Percentiles rank a stretch among this genome's conserved stretches.
phyloP scores from a whole-genome alignment of 1,284 basidiomycete genomes.

The Irpex sp. region DNA sequence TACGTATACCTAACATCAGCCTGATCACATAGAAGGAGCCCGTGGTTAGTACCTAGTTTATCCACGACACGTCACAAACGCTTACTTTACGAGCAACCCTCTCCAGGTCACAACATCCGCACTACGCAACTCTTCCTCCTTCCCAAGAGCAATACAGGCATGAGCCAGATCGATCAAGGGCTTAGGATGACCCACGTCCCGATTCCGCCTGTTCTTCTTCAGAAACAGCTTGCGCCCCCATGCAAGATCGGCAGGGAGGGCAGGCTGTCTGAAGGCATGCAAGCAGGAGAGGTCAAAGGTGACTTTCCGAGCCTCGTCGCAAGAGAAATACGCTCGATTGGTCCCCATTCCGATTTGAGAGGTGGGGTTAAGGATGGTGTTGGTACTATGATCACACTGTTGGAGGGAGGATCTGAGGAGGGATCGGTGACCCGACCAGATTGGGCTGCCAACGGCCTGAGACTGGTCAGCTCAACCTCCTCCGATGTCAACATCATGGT shows the following conservation, averaged over 20 bases:
- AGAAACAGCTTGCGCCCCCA: neutral
- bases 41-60: neutral
- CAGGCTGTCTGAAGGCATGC: conserved; percentile 1
- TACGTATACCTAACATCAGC: neutral
- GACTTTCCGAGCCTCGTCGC: neutral
- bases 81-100: conserved; percentile 6
- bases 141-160: neutral
- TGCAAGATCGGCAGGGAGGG: neutral
- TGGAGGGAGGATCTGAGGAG: neutral
- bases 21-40: neutral
- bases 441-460: too few relatives aligned
- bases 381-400: neutral
- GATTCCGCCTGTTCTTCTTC: neutral
- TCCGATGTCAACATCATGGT: neutral
- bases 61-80: neutral
- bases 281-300: conserved; percentile 1
- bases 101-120: conserved; percentile 10
- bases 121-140: neutral
- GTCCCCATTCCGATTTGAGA: neutral
- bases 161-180: neutral
- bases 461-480: neutral
- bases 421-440: too few relatives aligned
- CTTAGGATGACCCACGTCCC: neutral
- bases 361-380: neutral
- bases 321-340: conserved; percentile 6